Evolutionary conservation across 352 stramenopile genomes (phyloP).

Genomic region (Pilasporangium apinafurcum): DNA sequence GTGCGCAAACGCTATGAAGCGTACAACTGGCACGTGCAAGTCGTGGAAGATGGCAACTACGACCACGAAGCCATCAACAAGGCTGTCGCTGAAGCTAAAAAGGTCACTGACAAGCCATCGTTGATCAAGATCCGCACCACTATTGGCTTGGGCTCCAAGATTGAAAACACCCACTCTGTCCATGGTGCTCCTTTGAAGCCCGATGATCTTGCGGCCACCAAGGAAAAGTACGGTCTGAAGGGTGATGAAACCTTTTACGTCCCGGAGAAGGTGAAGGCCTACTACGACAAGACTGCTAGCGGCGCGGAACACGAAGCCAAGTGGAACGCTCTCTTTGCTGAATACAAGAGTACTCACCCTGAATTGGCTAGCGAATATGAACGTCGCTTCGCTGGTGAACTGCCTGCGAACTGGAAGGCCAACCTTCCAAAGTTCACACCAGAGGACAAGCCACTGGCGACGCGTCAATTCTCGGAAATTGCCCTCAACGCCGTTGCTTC

Average conservation of each 20-base stretch:
- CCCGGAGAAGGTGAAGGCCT: constrained; percentile 90
- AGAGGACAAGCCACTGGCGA: constrained; percentile 88
- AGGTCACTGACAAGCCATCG: constrained; percentile 93
- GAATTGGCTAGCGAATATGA: constrained; percentile 93
- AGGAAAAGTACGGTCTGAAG: constrained; percentile 91
- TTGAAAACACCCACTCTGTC: constrained; percentile 90
- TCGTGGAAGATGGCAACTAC: constrained; percentile 92
- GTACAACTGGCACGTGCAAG: constrained; percentile 97
- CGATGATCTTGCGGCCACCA: constrained; percentile 90
- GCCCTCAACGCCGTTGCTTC: constrained; percentile 94
- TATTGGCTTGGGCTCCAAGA: constrained; percentile 95
- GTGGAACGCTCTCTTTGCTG: constrained; percentile 90
- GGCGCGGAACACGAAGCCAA: constrained; percentile 72
- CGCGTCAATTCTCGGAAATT: constrained; percentile 92
- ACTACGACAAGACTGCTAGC: constrained; percentile 80
- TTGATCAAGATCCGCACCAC: constrained; percentile 98
- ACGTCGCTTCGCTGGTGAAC: constrained; percentile 89
- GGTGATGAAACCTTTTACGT: constrained; percentile 92
- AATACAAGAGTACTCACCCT: constrained; percentile 89
- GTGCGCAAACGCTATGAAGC: constrained; percentile 96
- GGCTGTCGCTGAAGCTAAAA: constrained; percentile 93
- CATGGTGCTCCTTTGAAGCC: constrained; percentile 95
- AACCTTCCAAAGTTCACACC: constrained; percentile 89
- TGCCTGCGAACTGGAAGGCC: constrained; percentile 90
- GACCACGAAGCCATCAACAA: constrained; percentile 90